Base-by-base conservation (phyloP, 352 stramenopile species). In the Globisporangium splendens region DNA sequence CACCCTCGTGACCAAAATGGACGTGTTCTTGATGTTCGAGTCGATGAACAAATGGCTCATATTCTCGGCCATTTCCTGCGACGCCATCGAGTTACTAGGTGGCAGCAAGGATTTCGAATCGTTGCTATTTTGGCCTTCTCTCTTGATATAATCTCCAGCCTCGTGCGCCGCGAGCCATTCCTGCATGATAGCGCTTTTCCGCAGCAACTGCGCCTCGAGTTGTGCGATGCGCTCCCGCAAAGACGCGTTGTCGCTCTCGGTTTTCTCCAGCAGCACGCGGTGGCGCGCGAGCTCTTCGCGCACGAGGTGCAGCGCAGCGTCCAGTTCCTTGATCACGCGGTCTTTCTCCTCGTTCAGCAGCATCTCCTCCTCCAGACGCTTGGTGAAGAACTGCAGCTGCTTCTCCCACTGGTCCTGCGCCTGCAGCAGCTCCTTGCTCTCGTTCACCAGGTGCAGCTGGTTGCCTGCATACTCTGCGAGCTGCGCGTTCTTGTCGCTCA, bases 351-450 rank as follows among this genome's bases (percentile, higher is more conserved):
- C 66, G 55, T 81, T 71, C 18, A 89, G 55, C 18, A 75, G 50
- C 58, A 72, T 83, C 66, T 92, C 82, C 52, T 89, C 82, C 22
- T 86, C 59, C 20, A 92, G 67, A 7, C 63, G 66, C 60, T 81
- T 83, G 22, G 75, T 78, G 53, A 82, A 65, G n/a, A 85, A 66
- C 38, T 72, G 53, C 14, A 91, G 59, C 63, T 88, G 69, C 41
- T 60, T 56, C 63, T 79, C 70, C 76, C 78, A 89, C 8, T 84
- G 65, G 56, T 86, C 67, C 39, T 78, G 76, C 47, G 79, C 75
- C 52, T 89, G 78, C 38, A 89, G 51, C 24, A 91, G 66, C 66
- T 83, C 72, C 62, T 94, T 88, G 68, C 78, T 91, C 53, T 91
- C 79, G 41, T 69, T 79, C 59, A 89, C 76, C 13, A 91, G 68